These are phyloP conservation scores for Acanthamoeba castellanii DNA, from an alignment of 208 protist genomes.

Conservation along the genomic window DNA sequence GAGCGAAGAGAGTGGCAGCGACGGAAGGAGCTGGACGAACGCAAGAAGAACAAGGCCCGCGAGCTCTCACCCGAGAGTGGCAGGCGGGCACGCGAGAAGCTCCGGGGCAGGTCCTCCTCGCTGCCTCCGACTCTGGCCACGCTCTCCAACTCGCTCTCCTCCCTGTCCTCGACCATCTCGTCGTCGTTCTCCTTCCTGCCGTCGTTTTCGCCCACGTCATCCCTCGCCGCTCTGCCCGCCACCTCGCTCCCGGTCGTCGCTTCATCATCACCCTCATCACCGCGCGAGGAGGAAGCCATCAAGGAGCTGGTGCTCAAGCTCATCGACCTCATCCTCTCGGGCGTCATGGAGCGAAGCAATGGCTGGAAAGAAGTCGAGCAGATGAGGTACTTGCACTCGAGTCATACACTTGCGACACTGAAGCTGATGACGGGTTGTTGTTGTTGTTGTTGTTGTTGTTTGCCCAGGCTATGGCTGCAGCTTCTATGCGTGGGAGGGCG, in stretches of 20 bases:
- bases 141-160: slow-evolving; percentile 27
- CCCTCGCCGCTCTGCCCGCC: background rate
- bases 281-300: slow-evolving; percentile 53
- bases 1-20: slow-evolving; percentile 29
- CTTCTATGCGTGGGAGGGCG: slow-evolving; percentile 15
- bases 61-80: background rate
- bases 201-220: background rate
- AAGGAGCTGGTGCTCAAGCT: slow-evolving; percentile 69
- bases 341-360: slow-evolving; percentile 32
- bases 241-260: background rate
- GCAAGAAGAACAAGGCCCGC: slow-evolving; percentile 9
- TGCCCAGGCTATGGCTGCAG: slow-evolving; percentile 25
- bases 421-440: background rate
- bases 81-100: background rate
- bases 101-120: background rate
- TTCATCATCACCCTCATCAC: slow-evolving; percentile 6
- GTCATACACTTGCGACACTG: background rate
- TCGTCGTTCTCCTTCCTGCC: slow-evolving; percentile 48
- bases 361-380: slow-evolving; percentile 66
- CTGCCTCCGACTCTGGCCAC: slow-evolving; percentile 21
- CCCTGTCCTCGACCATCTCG: slow-evolving; percentile 23
- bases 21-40: background rate
- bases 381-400: background rate
- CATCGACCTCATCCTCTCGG: slow-evolving; percentile 46
- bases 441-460: background rate